Conservation (phyloP, 2,329 filamentous ascomycete genomes). For the Beauveria sp. region DNA sequence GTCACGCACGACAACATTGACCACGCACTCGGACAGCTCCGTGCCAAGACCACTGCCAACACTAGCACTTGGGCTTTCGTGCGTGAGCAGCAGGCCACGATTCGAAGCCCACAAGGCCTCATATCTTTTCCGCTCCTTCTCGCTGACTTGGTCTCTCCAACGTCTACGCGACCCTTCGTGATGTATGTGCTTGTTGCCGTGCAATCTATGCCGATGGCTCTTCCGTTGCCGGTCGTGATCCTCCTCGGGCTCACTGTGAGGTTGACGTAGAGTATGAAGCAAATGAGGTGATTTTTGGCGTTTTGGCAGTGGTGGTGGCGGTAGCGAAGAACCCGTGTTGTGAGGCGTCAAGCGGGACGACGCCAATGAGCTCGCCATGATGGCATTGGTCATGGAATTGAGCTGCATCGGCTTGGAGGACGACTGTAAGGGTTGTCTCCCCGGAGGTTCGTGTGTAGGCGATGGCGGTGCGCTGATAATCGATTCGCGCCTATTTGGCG, state of each 20-base stretch:
- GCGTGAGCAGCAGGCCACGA: slow-evolving; percentile 47
- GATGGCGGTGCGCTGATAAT: slow-evolving; percentile 26
- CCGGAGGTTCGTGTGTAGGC: slow-evolving; percentile 27
- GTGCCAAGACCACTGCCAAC: slow-evolving; percentile 14
- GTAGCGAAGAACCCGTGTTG: slow-evolving; percentile 29
- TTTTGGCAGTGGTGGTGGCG: slow-evolving; percentile 29
- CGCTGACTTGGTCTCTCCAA: slow-evolving; percentile 69
- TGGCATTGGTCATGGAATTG: slow-evolving; percentile 63
- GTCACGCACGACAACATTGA: slow-evolving; percentile 62
- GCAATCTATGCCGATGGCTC: slow-evolving; percentile 44
- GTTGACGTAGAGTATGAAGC: slow-evolving; percentile 59
- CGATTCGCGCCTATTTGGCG: slow-evolving; percentile 14
- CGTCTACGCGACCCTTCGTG: slow-evolving; percentile 67
- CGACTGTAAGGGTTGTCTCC: slow-evolving; percentile 18
- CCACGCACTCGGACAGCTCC: slow-evolving; percentile 44
- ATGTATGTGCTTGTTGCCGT: slow-evolving; percentile 58
- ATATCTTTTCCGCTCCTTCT: slow-evolving; percentile 68
- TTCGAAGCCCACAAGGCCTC: slow-evolving; percentile 83
- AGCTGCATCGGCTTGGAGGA: slow-evolving; percentile 41
- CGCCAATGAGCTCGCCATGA: slow-evolving; percentile 67
- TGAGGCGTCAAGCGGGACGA: slow-evolving; percentile 46
- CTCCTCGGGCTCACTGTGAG: slow-evolving; percentile 41
- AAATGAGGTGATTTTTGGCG: slow-evolving; percentile 46
- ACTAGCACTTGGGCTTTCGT: slow-evolving; percentile 13
- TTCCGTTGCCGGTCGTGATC: slow-evolving; percentile 46